phyloP scores from a whole-genome alignment of 2,329 filamentous ascomycete species.

The Stemphylium lycopersici region DNA sequence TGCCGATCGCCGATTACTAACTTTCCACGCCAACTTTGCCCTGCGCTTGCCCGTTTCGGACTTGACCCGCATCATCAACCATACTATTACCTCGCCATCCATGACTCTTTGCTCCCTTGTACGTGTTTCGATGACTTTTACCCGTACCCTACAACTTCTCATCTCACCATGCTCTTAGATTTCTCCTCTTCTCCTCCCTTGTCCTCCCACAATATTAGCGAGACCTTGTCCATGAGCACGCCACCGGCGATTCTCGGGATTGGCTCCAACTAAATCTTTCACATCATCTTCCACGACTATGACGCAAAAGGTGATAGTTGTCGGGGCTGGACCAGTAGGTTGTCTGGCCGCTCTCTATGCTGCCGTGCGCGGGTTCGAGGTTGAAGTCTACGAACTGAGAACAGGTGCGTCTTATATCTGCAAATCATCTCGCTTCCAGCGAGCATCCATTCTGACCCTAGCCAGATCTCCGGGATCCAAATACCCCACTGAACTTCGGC shows the following conservation, averaged over 20 bases:
- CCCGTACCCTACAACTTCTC: neutral
- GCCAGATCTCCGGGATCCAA: constrained; percentile 82
- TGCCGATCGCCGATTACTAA: constrained; percentile 30
- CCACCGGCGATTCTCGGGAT: neutral
- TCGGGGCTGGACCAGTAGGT: constrained; percentile 93
- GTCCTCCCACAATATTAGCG: neutral
- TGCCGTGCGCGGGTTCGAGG: constrained; percentile 82
- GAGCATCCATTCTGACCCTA: constrained; percentile 3
- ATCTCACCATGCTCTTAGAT: neutral
- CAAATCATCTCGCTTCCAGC: neutral
- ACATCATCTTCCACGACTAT: constrained; percentile 18
- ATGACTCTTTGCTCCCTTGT: constrained; percentile 8
- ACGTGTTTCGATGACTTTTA: constrained; percentile 6
- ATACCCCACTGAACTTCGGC: constrained; percentile 90
- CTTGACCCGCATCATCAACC: constrained; percentile 22
- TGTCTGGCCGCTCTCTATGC: constrained; percentile 92
- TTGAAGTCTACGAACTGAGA: constrained; percentile 92
- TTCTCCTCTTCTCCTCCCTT: neutral
- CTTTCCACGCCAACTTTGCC: constrained; percentile 9
- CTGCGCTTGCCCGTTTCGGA: constrained; percentile 26
- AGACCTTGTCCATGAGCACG: neutral
- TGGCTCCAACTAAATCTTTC: neutral
- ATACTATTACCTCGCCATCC: constrained; percentile 14
- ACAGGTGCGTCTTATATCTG: constrained; percentile 67
- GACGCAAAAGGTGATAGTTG: constrained; percentile 75